Conservation (phyloP, 2,329 filamentous ascomycete species). For the Penicillium brasilianum region DNA sequence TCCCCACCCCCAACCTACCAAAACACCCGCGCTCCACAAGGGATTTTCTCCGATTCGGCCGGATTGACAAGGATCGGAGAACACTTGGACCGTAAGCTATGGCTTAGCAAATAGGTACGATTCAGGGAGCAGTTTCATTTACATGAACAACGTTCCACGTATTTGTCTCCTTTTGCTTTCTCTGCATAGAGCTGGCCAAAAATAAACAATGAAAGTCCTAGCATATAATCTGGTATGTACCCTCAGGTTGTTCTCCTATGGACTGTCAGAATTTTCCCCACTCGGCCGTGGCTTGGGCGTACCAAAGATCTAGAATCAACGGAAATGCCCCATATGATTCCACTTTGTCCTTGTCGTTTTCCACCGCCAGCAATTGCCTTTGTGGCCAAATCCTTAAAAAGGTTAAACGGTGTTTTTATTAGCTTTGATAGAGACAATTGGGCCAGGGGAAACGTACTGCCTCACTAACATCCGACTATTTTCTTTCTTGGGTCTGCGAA, state of each 20-base stretch:
- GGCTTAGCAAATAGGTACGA: not conserved
- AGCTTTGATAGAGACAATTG: not conserved
- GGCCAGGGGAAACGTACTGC: not conserved
- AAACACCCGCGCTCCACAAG: not conserved
- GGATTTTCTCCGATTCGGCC: conserved; percentile 13
- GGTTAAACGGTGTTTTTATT: not conserved
- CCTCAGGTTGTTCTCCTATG: not conserved
- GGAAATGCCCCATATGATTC: not conserved
- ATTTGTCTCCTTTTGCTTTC: not conserved
- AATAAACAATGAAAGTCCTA: not conserved
- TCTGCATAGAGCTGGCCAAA: not conserved
- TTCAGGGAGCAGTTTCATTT: not conserved
- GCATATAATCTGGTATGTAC: not conserved
- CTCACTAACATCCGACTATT: not conserved
- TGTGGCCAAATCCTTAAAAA: not conserved
- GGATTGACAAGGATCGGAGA: conserved; percentile 14
- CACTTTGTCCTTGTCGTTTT: not conserved
- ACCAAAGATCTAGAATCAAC: conserved; percentile 6
- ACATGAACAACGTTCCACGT: too few species aligned
- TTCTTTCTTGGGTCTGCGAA: not conserved
- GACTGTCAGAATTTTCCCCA: not conserved
- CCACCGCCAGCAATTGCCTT: not conserved
- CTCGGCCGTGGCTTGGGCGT: not conserved
- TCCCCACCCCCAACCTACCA: not conserved
- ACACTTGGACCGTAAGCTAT: conserved; percentile 10